Percentiles rank a stretch among this genome's conserved stretches.
Evolutionary conservation across 2,329 filamentous ascomycete species (phyloP).

Genomic region (Emergomyces africanus): DNA sequence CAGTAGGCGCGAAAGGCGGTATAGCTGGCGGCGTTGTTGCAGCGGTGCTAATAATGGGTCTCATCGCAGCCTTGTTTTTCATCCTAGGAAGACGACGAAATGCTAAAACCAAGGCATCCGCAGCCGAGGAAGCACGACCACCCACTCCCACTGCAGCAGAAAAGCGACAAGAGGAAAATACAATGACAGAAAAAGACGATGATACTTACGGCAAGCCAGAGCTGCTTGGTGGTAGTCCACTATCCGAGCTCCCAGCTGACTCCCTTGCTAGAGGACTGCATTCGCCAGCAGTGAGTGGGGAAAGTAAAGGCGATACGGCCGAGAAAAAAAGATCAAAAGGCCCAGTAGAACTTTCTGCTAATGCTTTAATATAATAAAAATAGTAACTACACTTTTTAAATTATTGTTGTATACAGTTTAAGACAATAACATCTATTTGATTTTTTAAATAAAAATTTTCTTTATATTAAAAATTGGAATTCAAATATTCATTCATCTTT

Average conservation of each 20-base stretch:
- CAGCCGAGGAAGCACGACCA: background rate
- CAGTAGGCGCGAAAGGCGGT: background rate
- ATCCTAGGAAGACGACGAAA: background rate
- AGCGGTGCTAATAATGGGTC: background rate
- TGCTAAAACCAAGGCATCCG: background rate
- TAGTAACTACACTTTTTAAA: background rate
- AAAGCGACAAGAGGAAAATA: background rate
- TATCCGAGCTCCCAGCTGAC: background rate
- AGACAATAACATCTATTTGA: too few relatives aligned
- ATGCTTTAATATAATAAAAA: background rate
- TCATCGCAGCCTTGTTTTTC: background rate
- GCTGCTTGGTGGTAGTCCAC: background rate
- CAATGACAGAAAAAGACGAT: background rate
- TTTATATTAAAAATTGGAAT: too few relatives aligned
- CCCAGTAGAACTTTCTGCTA: background rate
- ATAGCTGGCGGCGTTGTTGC: background rate
- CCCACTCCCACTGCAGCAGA: background rate
- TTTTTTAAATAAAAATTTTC: too few relatives aligned
- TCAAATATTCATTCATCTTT: too few relatives aligned
- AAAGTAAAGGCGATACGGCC: background rate
- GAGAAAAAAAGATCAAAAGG: background rate
- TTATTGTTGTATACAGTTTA: too few relatives aligned
- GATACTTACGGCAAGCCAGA: background rate
- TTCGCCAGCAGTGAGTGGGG: background rate
- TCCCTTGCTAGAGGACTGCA: background rate